Percentiles rank a stretch among this genome's conserved stretches.
Evolutionary conservation across 257 asterid genomes (phyloP).

Genomic region (Fraxinus cuspidata): DNA sequence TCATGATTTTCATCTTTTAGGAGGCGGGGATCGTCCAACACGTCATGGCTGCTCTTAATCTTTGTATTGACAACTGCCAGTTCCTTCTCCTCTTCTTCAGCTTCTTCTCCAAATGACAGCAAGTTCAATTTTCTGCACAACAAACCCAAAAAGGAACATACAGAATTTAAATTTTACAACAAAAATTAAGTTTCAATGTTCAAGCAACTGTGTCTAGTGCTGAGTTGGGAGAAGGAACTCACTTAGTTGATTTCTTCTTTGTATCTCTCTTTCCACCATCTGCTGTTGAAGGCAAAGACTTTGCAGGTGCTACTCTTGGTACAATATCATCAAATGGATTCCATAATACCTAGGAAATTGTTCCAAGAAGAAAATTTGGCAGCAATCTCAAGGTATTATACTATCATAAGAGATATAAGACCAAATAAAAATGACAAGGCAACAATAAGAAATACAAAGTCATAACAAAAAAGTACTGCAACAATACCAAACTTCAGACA

Average conservation of each 20-base stretch:
- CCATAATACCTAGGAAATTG: conserved; percentile 73
- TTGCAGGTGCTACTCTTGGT: conserved; percentile 53
- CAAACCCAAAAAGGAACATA: conserved; percentile 20
- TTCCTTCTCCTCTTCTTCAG: conserved; percentile 96
- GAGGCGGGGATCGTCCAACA: conserved; percentile 93
- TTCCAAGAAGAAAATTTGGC: conserved; percentile 20
- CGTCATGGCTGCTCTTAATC: conserved; percentile 96
- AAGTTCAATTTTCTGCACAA: conserved; percentile 77
- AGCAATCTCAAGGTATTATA: conserved; percentile 21
- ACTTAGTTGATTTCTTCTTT: conserved; percentile 74
- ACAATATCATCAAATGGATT: conserved; percentile 95
- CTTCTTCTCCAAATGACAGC: conserved; percentile 99
- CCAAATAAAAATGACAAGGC: not conserved
- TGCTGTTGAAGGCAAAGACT: conserved; percentile 46
- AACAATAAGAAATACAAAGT: not conserved
- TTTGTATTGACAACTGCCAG: conserved; percentile 54
- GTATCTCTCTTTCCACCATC: conserved; percentile 50
- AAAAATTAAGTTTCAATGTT: conserved; percentile 15
- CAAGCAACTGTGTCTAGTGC: not conserved
- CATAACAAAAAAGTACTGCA: not conserved
- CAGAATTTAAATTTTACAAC: not conserved
- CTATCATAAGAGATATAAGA: not conserved
- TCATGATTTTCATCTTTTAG: conserved; percentile 61
- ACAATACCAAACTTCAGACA: not conserved
- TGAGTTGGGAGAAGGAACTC: conserved; percentile 32